Evolutionary conservation across 345 rosid species (phyloP), one percentile per base, ranked within the genome.

Genomic region (Gossypium raimondii): DNA sequence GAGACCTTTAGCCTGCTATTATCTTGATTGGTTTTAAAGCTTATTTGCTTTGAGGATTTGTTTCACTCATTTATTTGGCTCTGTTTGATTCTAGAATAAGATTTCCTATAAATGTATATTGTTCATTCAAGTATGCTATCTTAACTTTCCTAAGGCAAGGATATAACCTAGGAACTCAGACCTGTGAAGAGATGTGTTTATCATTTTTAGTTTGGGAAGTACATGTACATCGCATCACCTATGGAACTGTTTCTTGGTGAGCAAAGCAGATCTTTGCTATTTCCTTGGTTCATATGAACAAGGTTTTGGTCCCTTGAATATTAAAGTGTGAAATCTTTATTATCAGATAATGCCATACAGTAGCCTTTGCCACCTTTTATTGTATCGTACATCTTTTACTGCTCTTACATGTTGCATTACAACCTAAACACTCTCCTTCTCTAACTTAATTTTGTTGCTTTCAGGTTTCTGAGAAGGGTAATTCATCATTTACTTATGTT

Each of bases 401-500:
- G n/a, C 44, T 34, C 34, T 44, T 73, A 4, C 34, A 59, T 11
- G 56, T 59, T 48, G n/a, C 34, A 62, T 53, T 41, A 52, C 11
- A 24, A 22, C 9, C 60, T 76, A 64, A 29, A 47, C 34, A 58
- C 52, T 57, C 7, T 47, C 57, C 62, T 57, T 44, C 61, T 27
- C 44, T 48, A 14, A 74, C 60, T 62, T 27, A 45, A 48, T 51
- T 76, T 10, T 50, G 58, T 67, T 16, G 13, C 70, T 62, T 75
- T 50, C 85, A 94, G 97, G 98, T 92, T 59, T 79, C 93, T 66
- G 64, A 87, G 80, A 88, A 76, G 71, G 98, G 98, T 57, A 89
- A 84, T 75, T 91, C 97, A 53, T 88, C 98, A 2, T 94, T 92
- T 84, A 86, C 97, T 9, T 94, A 92, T 82, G 61, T 94, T 74